Base-by-base conservation (phyloP, 768 basidiomycete genomes). In the Xerocomus brunneocitrinus region DNA sequence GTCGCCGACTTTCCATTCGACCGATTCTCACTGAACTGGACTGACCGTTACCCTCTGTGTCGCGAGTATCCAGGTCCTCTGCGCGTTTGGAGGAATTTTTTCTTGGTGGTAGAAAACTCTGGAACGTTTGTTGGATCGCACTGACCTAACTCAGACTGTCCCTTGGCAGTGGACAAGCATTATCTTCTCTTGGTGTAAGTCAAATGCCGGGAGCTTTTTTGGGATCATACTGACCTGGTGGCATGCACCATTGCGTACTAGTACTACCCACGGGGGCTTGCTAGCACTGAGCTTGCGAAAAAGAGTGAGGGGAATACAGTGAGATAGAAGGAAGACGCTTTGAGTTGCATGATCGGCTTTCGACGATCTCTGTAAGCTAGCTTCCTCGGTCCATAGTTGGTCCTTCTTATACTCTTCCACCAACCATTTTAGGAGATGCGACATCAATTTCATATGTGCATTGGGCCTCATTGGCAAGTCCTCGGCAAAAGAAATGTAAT, bases 1-100 rank as follows among this genome's bases (percentile, higher is more conserved):
- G 60, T 67, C 8, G 60, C 52, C 1, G 67, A 69, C 34, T 58
- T 69, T 34, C 57, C 61, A 2, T 51, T 69, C 45, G 69, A 67
- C 3, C 55, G 55, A 10, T 46, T 54, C 1, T 19, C 19, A 19
- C 19, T 19, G 19, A 19, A 19, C 19, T 19, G 19, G 19, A 19
- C 19, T 19, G 67, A 69, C 2, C 45, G 57, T 19, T 19, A 12
- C 50, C 70, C 3, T 38, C 49, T 1, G 56, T 1, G 56, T 69
- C 5, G 43, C 31, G 1, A 63, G 42, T 0, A 57, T 69, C 30
- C 45, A 69, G 67, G 54, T 49, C 4, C 59, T 69, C 16, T 49
- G 48, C 5, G 58, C 60, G 2, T 70, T 66, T 49, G 50, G 19
- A 19, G 19, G 19, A 1, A 19, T 19, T 19, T 19, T 19, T 19